phyloP scores from a whole-genome alignment of 345 rosid species.

The Streptanthus diversifolius region DNA sequence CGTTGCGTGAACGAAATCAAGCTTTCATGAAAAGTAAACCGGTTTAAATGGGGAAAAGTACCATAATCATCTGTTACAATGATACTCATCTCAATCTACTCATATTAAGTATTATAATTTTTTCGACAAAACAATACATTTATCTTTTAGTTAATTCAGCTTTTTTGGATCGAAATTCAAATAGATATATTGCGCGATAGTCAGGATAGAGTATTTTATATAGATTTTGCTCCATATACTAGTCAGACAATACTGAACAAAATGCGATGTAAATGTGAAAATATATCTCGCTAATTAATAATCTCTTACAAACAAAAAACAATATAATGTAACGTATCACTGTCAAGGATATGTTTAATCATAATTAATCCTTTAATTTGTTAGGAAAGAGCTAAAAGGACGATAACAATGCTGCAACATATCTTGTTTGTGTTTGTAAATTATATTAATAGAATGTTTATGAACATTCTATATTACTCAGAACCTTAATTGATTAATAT shows the following conservation, averaged over 20 bases:
- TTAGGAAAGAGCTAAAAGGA: neutral
- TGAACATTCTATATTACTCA: slow-evolving; percentile 23
- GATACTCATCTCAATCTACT: neutral
- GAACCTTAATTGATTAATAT: neutral
- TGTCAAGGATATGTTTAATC: neutral
- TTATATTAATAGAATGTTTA: slow-evolving; percentile 22
- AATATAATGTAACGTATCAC: neutral
- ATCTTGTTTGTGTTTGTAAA: slow-evolving; percentile 3
- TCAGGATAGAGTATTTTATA: neutral
- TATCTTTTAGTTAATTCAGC: neutral
- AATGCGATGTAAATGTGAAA: neutral
- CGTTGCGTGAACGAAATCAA: slow-evolving; percentile 24
- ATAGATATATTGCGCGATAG: neutral
- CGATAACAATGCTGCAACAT: slow-evolving; percentile 3
- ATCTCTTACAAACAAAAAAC: neutral
- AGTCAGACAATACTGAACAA: neutral
- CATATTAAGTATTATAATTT: neutral
- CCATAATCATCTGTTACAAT: neutral
- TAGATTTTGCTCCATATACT: neutral
- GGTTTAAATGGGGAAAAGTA: slow-evolving; percentile 4
- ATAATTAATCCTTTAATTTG: neutral
- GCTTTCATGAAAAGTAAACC: slow-evolving; percentile 3
- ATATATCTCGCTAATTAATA: neutral
- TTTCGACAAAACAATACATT: neutral
- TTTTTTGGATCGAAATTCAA: neutral